A percentile compares a stretch with the other conserved stretches of the same genome.
These are phyloP conservation scores for Allium cepa DNA, from an alignment of 106 monocot genomes.

Conservation along the genomic window DNA sequence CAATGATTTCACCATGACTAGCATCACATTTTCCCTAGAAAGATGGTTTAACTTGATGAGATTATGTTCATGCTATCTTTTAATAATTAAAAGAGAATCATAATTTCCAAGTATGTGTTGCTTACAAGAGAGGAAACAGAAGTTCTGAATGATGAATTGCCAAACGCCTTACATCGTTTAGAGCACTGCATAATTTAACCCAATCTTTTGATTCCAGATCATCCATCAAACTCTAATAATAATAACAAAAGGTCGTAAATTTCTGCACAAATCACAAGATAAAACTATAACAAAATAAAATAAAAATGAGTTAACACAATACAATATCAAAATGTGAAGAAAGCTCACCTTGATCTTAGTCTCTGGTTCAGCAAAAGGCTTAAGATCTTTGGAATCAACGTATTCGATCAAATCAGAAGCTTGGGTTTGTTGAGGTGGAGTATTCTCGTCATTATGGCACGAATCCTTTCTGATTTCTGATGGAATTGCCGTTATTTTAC, in stretches of 20 bases:
- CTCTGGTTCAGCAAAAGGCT: conserved; percentile 37
- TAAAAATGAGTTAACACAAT: not conserved
- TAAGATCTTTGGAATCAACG: conserved; percentile 53
- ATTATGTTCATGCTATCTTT: not conserved
- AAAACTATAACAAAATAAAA: not conserved
- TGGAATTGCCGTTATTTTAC: not conserved
- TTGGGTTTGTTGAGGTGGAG: conserved; percentile 16
- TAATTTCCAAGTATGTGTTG: not conserved
- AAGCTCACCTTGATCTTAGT: conserved; percentile 34
- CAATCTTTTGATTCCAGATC: conserved; percentile 75
- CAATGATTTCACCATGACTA: conserved; percentile 56
- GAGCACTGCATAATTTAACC: conserved; percentile 45
- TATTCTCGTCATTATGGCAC: conserved; percentile 35
- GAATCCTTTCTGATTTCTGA: not conserved
- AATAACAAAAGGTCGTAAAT: not conserved
- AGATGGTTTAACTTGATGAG: not conserved
- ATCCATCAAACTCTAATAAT: conserved; percentile 36
- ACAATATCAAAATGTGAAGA: not conserved
- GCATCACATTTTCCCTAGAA: conserved; percentile 54
- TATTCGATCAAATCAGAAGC: conserved; percentile 54
- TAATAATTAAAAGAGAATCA: not conserved
- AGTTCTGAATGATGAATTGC: conserved; percentile 48
- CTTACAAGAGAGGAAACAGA: conserved; percentile 72
- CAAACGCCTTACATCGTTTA: conserved; percentile 65
- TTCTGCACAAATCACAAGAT: too few relatives aligned